phyloP scores from a whole-genome alignment of 495 filamentous ascomycete species.

The Aspergillus taichungensis region DNA sequence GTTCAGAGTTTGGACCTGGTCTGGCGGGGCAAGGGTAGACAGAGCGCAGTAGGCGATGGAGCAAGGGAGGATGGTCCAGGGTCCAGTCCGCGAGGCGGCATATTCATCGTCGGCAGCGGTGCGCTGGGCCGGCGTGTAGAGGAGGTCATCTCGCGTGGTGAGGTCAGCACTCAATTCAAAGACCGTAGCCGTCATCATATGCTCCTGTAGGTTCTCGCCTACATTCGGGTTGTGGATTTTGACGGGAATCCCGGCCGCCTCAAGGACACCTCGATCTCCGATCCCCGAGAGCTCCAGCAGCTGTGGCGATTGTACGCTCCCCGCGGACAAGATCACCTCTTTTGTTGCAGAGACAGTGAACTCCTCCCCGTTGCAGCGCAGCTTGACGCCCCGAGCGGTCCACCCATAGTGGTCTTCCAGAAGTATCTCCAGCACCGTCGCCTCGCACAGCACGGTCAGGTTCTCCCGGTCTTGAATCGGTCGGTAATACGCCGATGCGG shows the following conservation, averaged over 20 bases:
- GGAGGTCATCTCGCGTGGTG: slow-evolving; percentile 32
- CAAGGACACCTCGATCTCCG: slow-evolving; percentile 24
- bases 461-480: slow-evolving; percentile 35
- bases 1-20: slow-evolving; percentile 8
- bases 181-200: slow-evolving; percentile 13
- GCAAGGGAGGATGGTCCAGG: slow-evolving; percentile 28
- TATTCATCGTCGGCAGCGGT: slow-evolving; percentile 28
- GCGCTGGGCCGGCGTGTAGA: slow-evolving; percentile 18
- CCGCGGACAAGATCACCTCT: slow-evolving; percentile 48
- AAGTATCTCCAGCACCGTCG: slow-evolving; percentile 36
- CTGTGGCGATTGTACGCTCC: slow-evolving; percentile 42
- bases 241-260: slow-evolving; percentile 21
- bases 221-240: slow-evolving; percentile 32
- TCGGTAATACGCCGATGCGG: slow-evolving; percentile 38
- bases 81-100: slow-evolving; percentile 19
- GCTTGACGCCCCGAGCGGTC: slow-evolving; percentile 22
- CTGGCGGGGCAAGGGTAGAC: slow-evolving; percentile 20
- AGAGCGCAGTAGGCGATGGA: slow-evolving; percentile 41
- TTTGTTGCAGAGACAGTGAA: slow-evolving; percentile 5
- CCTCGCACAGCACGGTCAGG: slow-evolving; percentile 37
- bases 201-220: slow-evolving; percentile 25
- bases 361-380: slow-evolving; percentile 13
- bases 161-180: slow-evolving; percentile 38
- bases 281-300: slow-evolving; percentile 47
- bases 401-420: slow-evolving; percentile 13